A percentile compares a stretch with the other conserved stretches of the same genome.
These are phyloP conservation scores for Nowakowskiella sp. DNA, from an alignment of 192 early-diverging fungal species.

Conservation along the genomic window DNA sequence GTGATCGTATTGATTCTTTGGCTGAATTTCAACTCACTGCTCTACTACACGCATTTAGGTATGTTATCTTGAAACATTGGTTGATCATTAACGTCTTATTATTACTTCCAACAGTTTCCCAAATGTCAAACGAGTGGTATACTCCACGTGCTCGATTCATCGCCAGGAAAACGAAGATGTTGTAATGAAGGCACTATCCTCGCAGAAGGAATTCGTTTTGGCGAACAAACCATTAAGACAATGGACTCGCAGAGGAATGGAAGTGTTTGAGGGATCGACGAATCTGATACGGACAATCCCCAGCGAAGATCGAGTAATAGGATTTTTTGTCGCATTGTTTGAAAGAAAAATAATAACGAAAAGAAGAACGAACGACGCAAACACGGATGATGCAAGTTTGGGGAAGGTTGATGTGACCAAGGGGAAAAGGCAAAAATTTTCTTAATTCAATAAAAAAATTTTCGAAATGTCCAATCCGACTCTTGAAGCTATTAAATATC, in stretches of 20 bases:
- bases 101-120: slow-evolving; percentile 62
- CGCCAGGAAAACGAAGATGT: slow-evolving; percentile 90
- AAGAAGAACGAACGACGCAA: too few relatives aligned
- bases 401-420: too few relatives aligned
- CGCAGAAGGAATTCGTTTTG: slow-evolving; percentile 51
- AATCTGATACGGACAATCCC: slow-evolving; percentile 70
- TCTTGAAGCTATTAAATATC: slow-evolving; percentile 32
- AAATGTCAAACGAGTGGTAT: slow-evolving; percentile 71
- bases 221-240: slow-evolving; percentile 57
- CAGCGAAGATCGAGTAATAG: slow-evolving; percentile 75
- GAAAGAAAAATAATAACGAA: too few relatives aligned
- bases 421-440: too few relatives aligned
- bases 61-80: background rate
- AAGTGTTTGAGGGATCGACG: slow-evolving; percentile 39
- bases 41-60: slow-evolving; percentile 65
- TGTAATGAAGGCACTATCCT: slow-evolving; percentile 58
- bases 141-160: slow-evolving; percentile 96
- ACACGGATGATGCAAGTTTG: too few relatives aligned
- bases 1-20: slow-evolving; percentile 57
- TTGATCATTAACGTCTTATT: background rate
- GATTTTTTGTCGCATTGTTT: slow-evolving; percentile 97
- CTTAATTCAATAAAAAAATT: too few relatives aligned
- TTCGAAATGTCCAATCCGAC: slow-evolving; percentile 16
- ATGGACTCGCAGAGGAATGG: slow-evolving; percentile 73
- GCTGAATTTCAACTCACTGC: slow-evolving; percentile 79